Evolutionary conservation across 2,329 filamentous ascomycete genomes (phyloP), one percentile per base, ranked within the genome.

Genomic region (Aspergillus versicolor): DNA sequence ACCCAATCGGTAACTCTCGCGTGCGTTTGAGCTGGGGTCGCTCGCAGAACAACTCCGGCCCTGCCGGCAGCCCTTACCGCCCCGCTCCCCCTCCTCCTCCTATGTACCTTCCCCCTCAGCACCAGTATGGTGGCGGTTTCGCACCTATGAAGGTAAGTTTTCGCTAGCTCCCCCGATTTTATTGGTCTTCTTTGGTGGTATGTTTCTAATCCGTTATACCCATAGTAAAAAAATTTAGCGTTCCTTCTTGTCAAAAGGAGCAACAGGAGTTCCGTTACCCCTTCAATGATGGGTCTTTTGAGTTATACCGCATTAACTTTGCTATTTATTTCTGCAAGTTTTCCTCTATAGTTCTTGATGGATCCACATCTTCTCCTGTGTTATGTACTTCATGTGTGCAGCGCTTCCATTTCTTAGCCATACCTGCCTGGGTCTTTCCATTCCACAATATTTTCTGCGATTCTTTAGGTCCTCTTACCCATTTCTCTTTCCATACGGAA

Each of bases 1-100:
- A 99, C 75, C 94, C 94, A 22, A 99, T 99, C 70, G 94, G 94
- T 55, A 99, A 99, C 83, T 97, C 93, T 46, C 92, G 94, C 65
- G 94, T 99, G 59, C 92, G 94, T 70, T 85, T 99, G 65, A 96
- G 91, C 75, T 99, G 94, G 94, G 94, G 94, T 63, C 90, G 94
- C 63, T 95, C 90, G 54, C 94, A 99, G 83, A 99, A 97, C 86
- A 99, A 99, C 83, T 97, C 93, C 61, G 94, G 94, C 57, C 88
- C 88, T 53, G 94, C 96, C 59, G 94, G 94, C 65, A 97, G 94
- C 66, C 94, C 94, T 58, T 97, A 99, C 80, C 90, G 94, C 63
- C 94, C 94, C 61, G 94, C 94, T 50, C 94, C 94, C 60, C 71
- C 71, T 37, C 88, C 88, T 43, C 88, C 88, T 66, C 88, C 88